A percentile compares a stretch with the other conserved stretches of the same genome.
phyloP scores from a whole-genome alignment of 2,329 filamentous ascomycete species.

The Ophiostoma sp. region DNA sequence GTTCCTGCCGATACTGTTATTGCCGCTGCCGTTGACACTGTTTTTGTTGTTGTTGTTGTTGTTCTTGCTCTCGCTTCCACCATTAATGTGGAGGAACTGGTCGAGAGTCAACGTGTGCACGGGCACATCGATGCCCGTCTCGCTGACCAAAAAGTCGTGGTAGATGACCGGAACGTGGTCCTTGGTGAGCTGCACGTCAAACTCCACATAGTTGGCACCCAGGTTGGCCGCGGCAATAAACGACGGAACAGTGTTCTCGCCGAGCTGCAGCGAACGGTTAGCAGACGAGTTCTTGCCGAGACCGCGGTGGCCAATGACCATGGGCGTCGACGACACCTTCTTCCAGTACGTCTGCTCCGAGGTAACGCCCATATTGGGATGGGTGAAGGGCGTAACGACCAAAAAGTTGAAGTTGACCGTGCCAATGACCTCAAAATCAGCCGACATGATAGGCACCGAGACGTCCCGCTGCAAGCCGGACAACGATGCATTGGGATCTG shows the following conservation, averaged over 20 bases:
- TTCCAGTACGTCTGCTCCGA: constrained; percentile 96
- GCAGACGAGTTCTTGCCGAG: constrained; percentile 86
- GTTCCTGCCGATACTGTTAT: constrained; percentile 30
- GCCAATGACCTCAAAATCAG: constrained; percentile 85
- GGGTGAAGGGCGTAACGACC: constrained; percentile 89
- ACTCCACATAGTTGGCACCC: constrained; percentile 73
- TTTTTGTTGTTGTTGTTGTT: constrained; percentile 34
- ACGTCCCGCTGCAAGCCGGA: constrained; percentile 91
- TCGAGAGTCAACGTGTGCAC: constrained; percentile 94
- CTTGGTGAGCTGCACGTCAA: constrained; percentile 97
- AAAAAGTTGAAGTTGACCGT: constrained; percentile 96
- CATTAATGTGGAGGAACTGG: constrained; percentile 88
- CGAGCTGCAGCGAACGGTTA: constrained; percentile 85
- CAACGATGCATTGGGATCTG: constrained; percentile 78
- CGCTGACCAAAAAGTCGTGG: constrained; percentile 95
- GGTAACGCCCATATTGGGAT: constrained; percentile 90
- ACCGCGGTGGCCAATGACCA: constrained; percentile 72
- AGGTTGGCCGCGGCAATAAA: constrained; percentile 96
- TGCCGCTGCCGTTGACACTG: constrained; percentile 33
- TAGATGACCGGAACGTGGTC: constrained; percentile 98
- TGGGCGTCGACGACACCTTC: constrained; percentile 75
- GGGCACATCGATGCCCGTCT: constrained; percentile 94
- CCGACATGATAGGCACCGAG: constrained; percentile 85
- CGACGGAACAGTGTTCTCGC: constrained; percentile 92
- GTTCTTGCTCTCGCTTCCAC: constrained; percentile 41